Evolutionary conservation across 2,329 filamentous ascomycete species (phyloP).

Genomic region (Tothia fuscella): DNA sequence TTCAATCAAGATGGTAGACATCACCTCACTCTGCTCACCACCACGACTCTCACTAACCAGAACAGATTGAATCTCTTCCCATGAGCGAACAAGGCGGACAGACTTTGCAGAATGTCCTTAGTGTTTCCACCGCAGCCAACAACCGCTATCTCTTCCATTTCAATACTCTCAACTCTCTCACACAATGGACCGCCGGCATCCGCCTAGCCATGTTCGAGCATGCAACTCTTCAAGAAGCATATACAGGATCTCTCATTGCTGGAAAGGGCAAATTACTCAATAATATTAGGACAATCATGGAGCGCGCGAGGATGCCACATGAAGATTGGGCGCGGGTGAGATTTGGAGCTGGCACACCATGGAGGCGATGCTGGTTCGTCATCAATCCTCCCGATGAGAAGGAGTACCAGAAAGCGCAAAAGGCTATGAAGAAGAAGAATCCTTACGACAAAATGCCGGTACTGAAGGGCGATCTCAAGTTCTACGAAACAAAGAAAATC

Average conservation of each 20-base stretch:
- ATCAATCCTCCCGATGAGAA: conserved; percentile 90
- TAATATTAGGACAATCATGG: conserved; percentile 82
- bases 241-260: conserved; percentile 89
- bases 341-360: conserved; percentile 90
- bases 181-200: conserved; percentile 93
- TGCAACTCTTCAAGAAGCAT: conserved; percentile 84
- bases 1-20: conserved; percentile 84
- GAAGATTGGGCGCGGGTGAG: conserved; percentile 93
- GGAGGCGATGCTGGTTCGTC: conserved; percentile 95
- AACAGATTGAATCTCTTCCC: conserved; percentile 57
- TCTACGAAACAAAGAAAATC: conserved; percentile 83
- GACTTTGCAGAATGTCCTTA: conserved; percentile 85
- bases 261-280: conserved; percentile 85
- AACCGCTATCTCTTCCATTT: conserved; percentile 96
- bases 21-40: neutral
- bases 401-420: conserved; percentile 72
- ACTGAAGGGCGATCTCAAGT: conserved; percentile 82
- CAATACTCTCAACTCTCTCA: conserved; percentile 82
- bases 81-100: conserved; percentile 67
- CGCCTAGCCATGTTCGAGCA: conserved; percentile 91
- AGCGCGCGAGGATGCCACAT: conserved; percentile 60
- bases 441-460: conserved; percentile 63
- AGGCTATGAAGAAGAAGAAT: conserved; percentile 68
- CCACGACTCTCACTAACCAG: conserved; percentile 14
- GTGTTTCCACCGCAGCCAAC: conserved; percentile 86